Evolutionary conservation across 306 rosid species (phyloP).

Genomic region (Lathyrus aphaca): DNA sequence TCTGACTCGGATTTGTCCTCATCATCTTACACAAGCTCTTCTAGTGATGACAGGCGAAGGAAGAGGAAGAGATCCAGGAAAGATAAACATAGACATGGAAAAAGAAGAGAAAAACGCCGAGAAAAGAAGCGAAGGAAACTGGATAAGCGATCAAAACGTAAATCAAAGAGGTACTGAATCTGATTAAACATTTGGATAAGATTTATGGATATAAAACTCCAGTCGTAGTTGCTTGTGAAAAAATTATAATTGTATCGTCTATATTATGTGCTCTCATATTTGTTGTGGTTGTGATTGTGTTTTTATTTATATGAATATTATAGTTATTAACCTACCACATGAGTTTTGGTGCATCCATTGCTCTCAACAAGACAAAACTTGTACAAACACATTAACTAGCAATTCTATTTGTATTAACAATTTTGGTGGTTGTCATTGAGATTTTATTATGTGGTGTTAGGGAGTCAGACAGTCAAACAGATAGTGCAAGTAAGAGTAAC

Average conservation of each 20-base stretch:
- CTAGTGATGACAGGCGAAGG: constrained; percentile 76
- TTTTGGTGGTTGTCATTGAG: constrained; percentile 1
- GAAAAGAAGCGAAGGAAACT: constrained; percentile 64
- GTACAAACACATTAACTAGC: background rate
- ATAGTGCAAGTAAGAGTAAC: constrained; percentile 53
- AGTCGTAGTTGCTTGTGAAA: constrained; percentile 1
- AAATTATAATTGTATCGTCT: constrained; percentile 24
- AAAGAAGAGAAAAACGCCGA: constrained; percentile 67
- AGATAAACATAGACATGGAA: constrained; percentile 68
- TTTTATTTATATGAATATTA: background rate
- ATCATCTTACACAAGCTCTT: constrained; percentile 73
- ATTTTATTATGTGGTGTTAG: constrained; percentile 46
- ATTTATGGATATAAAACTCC: background rate
- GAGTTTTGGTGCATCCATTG: constrained; percentile 11
- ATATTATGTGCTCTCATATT: background rate
- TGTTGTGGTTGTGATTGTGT: background rate
- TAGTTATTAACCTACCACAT: background rate
- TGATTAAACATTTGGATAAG: background rate
- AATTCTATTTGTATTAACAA: background rate
- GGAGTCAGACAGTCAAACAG: constrained; percentile 57
- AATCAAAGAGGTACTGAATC: constrained; percentile 65
- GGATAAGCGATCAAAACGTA: constrained; percentile 72
- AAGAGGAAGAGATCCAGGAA: constrained; percentile 79
- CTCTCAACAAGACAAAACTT: background rate
- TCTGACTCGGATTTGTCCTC: constrained; percentile 73